Evolutionary conservation across 2,329 filamentous ascomycete genomes (phyloP).

Genomic region (Diaporthe vaccinii): DNA sequence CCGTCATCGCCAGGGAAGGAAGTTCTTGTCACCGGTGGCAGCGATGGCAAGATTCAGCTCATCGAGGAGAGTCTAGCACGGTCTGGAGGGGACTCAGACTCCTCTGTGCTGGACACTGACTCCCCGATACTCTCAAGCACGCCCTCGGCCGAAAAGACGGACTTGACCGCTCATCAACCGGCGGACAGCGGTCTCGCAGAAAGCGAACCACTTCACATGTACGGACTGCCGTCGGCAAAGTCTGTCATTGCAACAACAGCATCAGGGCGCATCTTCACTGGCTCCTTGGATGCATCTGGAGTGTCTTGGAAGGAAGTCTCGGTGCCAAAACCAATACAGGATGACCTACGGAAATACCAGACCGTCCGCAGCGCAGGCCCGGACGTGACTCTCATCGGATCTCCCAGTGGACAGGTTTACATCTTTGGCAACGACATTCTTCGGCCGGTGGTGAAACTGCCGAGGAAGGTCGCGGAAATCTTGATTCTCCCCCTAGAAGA

Average conservation of each 20-base stretch:
- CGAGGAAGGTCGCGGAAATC: conserved; percentile 66
- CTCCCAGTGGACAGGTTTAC: conserved; percentile 62
- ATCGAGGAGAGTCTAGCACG: conserved; percentile 48
- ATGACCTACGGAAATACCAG: conserved; percentile 61
- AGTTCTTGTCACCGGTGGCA: conserved; percentile 81
- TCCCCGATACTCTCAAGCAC: conserved; percentile 2
- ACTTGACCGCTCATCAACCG: background rate
- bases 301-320: conserved; percentile 59
- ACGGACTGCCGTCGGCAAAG: conserved; percentile 70
- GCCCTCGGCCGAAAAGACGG: background rate
- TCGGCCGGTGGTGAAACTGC: conserved; percentile 54
- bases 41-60: conserved; percentile 79
- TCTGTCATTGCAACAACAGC: conserved; percentile 70
- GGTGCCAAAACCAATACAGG: conserved; percentile 50
- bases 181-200: background rate
- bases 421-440: conserved; percentile 54
- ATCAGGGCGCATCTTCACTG: conserved; percentile 70
- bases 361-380: conserved; percentile 57
- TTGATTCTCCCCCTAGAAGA: conserved; percentile 53
- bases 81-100: background rate
- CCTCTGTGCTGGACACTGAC: conserved; percentile 2
- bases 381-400: conserved; percentile 62
- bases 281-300: conserved; percentile 49
- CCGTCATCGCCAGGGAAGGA: conserved; percentile 41
- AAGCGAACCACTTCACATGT: conserved; percentile 55